phyloP scores from a whole-genome alignment of 192 early-diverging fungal genomes.

The Backusella liffmaniae region DNA sequence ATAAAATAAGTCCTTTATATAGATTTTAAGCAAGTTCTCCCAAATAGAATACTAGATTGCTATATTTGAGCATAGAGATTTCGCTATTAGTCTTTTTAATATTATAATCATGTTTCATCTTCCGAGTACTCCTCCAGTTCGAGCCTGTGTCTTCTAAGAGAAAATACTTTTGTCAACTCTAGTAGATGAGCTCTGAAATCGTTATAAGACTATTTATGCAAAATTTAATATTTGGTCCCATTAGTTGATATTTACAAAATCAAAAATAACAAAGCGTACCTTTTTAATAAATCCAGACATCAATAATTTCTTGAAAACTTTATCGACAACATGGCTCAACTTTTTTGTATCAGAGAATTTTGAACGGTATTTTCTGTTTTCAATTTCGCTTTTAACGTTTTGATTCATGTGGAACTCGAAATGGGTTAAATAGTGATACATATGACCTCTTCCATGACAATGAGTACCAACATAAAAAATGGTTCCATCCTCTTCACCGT shows the following conservation, averaged over 20 bases:
- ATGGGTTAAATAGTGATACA: conserved; percentile 10
- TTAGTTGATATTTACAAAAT: not conserved
- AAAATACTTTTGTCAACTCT: not conserved
- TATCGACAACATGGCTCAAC: not conserved
- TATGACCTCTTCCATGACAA: not conserved
- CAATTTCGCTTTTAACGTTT: not conserved
- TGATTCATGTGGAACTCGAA: conserved; percentile 11
- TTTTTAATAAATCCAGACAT: not conserved
- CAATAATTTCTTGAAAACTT: not conserved
- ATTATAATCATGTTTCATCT: not conserved
- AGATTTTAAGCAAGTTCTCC: not conserved
- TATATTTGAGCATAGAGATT: not conserved
- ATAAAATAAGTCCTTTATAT: conserved; percentile 1
- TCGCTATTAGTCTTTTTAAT: not conserved
- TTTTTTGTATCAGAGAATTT: not conserved
- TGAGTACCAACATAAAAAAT: not conserved
- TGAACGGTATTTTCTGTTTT: not conserved
- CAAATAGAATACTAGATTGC: not conserved
- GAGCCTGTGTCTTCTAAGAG: not conserved
- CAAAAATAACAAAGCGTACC: not conserved
- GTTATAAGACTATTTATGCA: not conserved
- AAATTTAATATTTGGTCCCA: not conserved
- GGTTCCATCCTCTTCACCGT: not conserved
- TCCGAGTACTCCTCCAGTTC: not conserved
- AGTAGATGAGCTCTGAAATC: not conserved